Percentiles rank a stretch among this genome's conserved stretches.
phyloP scores from a whole-genome alignment of 139 green algal genomes.

The Volvox africanus region DNA sequence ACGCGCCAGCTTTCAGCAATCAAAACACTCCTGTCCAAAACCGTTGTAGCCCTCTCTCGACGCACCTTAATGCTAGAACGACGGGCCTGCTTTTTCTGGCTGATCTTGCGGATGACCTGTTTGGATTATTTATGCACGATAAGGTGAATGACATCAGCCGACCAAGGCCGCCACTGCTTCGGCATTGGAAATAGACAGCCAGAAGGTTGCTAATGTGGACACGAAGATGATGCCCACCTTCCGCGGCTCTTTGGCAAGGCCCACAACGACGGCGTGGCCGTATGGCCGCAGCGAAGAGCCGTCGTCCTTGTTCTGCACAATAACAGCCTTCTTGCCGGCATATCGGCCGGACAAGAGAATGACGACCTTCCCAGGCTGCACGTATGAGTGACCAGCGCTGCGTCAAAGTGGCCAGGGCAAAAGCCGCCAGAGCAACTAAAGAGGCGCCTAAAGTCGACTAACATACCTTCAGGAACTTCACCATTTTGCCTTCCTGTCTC shows the following conservation, averaged over 20 bases:
- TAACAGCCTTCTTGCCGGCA: constrained; percentile 96
- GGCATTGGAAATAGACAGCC: no score
- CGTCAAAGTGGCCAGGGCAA: not conserved
- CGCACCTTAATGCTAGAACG: constrained; percentile 80
- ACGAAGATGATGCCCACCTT: constrained; percentile 79
- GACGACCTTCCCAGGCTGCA: constrained; percentile 90
- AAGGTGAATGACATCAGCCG: not conserved
- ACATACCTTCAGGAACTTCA: constrained; percentile 87
- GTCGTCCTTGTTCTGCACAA: constrained; percentile 99
- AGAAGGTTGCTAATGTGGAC: no score
- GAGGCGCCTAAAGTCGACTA: not conserved
- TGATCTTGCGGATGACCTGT: constrained; percentile 89
- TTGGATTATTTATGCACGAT: not conserved
- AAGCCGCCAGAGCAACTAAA: not conserved
- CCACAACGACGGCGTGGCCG: constrained; percentile 94
- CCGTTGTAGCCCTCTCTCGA: no score
- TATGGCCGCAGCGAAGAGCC: constrained; percentile 88
- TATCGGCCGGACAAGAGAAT: constrained; percentile 89
- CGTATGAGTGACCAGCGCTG: not conserved
- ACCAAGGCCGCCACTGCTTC: not conserved
- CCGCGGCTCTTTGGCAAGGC: constrained; percentile 95
- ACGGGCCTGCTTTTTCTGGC: constrained; percentile 85
- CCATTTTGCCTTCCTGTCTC: constrained; percentile 65
- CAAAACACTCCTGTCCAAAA: no score
- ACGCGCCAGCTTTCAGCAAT: no score